Evolutionary conservation across 2,329 filamentous ascomycete genomes (phyloP).

Genomic region (Beauveria scarabaeidicola): DNA sequence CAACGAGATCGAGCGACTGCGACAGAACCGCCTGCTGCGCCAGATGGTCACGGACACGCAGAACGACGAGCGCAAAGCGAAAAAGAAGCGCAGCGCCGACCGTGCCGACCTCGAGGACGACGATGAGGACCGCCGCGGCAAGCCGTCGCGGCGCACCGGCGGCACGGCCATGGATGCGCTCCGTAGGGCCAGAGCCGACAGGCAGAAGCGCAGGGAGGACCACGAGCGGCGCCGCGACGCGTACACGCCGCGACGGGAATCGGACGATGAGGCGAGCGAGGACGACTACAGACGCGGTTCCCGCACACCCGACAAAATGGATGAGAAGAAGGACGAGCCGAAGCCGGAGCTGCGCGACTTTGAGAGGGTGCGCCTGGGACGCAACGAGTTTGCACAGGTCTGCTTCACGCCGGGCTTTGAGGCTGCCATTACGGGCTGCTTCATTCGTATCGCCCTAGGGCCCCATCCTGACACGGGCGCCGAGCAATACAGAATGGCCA

Average conservation of each 20-base stretch:
- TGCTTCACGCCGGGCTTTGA: constrained; percentile 93
- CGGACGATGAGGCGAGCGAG: constrained; percentile 61
- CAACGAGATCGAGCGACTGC: constrained; percentile 70
- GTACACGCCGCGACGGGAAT: constrained; percentile 26
- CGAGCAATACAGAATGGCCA: constrained; percentile 77
- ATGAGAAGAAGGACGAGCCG: constrained; percentile 49
- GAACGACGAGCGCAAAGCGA: constrained; percentile 48
- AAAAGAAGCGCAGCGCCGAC: constrained; percentile 70
- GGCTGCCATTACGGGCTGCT: constrained; percentile 71
- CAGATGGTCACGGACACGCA: constrained; percentile 62
- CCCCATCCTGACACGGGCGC: constrained; percentile 62
- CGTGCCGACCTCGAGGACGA: constrained; percentile 72
- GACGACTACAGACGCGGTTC: constrained; percentile 60
- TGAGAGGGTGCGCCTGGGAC: constrained; percentile 73
- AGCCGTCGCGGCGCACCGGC: constrained; percentile 60
- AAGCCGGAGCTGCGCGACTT: constrained; percentile 72
- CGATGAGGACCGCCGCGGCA: constrained; percentile 36
- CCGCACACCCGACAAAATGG: constrained; percentile 50
- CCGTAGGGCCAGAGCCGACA: constrained; percentile 53
- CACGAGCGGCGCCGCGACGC: constrained; percentile 53
- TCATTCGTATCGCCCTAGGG: constrained; percentile 75
- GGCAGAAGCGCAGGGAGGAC: constrained; percentile 42
- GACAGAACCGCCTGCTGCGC: constrained; percentile 74
- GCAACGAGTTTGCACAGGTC: constrained; percentile 78
- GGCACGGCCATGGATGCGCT: constrained; percentile 63